phyloP scores from a whole-genome alignment of 1,284 basidiomycete genomes.

The Lignosus rhinocerotis region DNA sequence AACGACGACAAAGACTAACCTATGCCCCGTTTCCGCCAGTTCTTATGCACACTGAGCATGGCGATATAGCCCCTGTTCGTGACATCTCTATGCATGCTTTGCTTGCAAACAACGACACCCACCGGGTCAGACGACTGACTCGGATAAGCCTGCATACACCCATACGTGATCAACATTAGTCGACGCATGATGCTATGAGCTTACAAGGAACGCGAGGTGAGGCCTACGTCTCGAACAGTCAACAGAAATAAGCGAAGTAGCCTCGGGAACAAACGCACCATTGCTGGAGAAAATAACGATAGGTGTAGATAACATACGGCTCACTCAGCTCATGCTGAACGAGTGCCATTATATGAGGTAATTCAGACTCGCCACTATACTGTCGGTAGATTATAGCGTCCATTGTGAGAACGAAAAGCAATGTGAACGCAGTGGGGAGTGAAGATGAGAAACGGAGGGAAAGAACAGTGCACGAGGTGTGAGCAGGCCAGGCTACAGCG shows the following conservation, averaged over 20 bases:
- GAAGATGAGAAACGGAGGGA: background rate
- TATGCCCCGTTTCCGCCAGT: conserved; percentile 86
- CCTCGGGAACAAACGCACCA: conserved; percentile 59
- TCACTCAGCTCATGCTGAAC: conserved; percentile 94
- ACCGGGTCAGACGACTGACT: conserved; percentile 62
- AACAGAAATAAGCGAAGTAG: background rate
- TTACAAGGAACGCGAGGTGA: conserved; percentile 87
- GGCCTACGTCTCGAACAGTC: conserved; percentile 61
- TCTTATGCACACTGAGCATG: conserved; percentile 88
- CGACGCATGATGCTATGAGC: conserved; percentile 23
- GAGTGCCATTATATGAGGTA: conserved; percentile 80
- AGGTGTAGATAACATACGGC: conserved; percentile 94
- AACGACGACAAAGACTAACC: conserved; percentile 54
- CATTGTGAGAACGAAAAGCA: conserved; percentile 35
- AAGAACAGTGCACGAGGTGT: background rate
- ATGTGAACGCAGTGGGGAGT: conserved; percentile 1
- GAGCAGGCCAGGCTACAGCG: conserved; percentile 3
- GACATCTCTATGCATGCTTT: conserved; percentile 79
- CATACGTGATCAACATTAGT: conserved; percentile 6
- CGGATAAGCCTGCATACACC: conserved; percentile 53
- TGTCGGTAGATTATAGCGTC: conserved; percentile 64
- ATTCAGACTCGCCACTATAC: conserved; percentile 77
- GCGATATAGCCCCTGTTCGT: conserved; percentile 94
- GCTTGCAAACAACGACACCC: conserved; percentile 95
- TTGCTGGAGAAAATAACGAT: conserved; percentile 91